Conservation (phyloP, 352 stramenopile genomes). For the Discostella stelligera region DNA sequence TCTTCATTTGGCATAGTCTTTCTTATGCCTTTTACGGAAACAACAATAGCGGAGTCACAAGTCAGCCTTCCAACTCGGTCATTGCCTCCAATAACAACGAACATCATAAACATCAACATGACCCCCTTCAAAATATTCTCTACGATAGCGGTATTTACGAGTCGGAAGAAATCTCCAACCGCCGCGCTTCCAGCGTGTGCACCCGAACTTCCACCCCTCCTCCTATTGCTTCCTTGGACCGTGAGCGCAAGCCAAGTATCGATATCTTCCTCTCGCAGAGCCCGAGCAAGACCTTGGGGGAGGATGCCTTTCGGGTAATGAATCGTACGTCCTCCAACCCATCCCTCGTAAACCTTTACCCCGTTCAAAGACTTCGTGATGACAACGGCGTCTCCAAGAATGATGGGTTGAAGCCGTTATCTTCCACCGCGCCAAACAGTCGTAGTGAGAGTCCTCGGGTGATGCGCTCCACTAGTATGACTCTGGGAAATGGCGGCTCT, state of each 20-base stretch:
- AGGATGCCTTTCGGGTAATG: slow-evolving; percentile 57
- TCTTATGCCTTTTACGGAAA: slow-evolving; percentile 22
- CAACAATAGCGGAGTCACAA: slow-evolving; percentile 2
- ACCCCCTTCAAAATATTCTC: slow-evolving; percentile 48
- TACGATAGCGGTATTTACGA: slow-evolving; percentile 49
- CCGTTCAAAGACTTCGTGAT: neutral
- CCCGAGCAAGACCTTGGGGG: slow-evolving; percentile 71
- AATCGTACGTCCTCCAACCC: slow-evolving; percentile 29
- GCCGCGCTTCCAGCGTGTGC: neutral
- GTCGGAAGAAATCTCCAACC: slow-evolving; percentile 14
- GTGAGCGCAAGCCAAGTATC: slow-evolving; percentile 60
- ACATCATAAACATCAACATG: neutral
- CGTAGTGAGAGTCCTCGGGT: slow-evolving; percentile 37
- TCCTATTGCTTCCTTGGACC: slow-evolving; percentile 7
- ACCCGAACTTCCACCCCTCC: slow-evolving; percentile 19
- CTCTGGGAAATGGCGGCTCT: slow-evolving; percentile 1
- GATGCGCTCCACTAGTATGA: slow-evolving; percentile 4
- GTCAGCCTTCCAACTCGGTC: slow-evolving; percentile 5
- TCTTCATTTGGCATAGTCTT: neutral
- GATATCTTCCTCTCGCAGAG: slow-evolving; percentile 76
- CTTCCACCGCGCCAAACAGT: slow-evolving; percentile 43
- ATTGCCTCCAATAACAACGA: slow-evolving; percentile 11
- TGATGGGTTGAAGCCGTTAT: slow-evolving; percentile 36
- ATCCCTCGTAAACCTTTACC: slow-evolving; percentile 27
- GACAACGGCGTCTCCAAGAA: neutral